phyloP scores from a whole-genome alignment of 345 rosid species.

The Hibiscus syriacus region DNA sequence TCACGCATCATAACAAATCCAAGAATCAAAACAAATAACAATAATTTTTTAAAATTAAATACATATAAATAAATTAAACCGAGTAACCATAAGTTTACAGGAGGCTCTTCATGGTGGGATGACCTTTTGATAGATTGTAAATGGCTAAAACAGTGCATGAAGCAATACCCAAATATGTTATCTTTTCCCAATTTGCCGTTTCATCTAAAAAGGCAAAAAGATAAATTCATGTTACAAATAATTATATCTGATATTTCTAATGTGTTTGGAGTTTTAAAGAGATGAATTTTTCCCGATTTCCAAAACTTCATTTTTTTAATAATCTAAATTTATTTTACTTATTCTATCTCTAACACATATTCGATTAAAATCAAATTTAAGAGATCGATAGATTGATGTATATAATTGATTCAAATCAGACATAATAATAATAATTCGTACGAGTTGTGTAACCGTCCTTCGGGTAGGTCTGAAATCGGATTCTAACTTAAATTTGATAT shows the following conservation, averaged over 20 bases:
- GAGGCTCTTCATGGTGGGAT: conserved; percentile 77
- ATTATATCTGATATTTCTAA: background rate
- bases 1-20: background rate
- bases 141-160: conserved; percentile 47
- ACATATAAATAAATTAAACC: background rate
- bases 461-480: too few species aligned
- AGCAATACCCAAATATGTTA: conserved; percentile 59
- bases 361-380: background rate
- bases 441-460: too few species aligned
- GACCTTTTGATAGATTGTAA: conserved; percentile 65
- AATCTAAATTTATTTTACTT: background rate
- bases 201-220: conserved; percentile 34
- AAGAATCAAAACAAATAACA: background rate
- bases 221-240: background rate
- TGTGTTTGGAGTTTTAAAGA: background rate
- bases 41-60: background rate
- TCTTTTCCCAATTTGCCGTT: conserved; percentile 92
- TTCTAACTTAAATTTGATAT: too few species aligned
- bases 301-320: background rate
- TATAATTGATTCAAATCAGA: conserved; percentile 3
- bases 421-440: background rate
- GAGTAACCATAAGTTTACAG: conserved; percentile 36
- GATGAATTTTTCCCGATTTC: background rate
- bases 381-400: background rate
- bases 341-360: background rate